Evolutionary conservation across 2,329 filamentous ascomycete genomes (phyloP).

Genomic region (Cladophialophora bantiana): DNA sequence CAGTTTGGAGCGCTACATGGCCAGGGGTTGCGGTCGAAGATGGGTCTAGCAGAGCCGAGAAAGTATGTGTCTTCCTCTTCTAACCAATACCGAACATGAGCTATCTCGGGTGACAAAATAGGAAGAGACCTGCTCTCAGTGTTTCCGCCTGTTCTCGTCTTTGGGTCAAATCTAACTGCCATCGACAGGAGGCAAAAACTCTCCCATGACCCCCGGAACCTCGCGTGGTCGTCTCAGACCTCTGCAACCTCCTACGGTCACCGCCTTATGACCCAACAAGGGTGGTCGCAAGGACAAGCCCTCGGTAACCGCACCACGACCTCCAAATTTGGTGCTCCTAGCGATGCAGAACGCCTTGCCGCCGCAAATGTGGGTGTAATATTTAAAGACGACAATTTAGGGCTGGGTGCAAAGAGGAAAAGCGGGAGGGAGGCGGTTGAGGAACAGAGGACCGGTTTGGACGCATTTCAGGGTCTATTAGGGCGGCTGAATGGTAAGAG

Average conservation of each 20-base stretch:
- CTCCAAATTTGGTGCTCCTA: conserved; percentile 57
- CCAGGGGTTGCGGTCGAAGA: conserved; percentile 4
- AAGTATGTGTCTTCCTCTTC: conserved; percentile 24
- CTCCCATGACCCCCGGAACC: conserved; percentile 93
- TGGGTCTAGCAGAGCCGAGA: conserved; percentile 36
- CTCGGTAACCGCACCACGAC: conserved; percentile 80
- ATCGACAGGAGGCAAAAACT: conserved; percentile 69
- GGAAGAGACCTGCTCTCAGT: background rate
- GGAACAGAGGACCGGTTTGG: conserved; percentile 79
- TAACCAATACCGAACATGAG: background rate
- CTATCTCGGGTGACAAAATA: background rate
- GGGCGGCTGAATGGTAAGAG: conserved; percentile 89
- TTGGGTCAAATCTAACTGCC: background rate
- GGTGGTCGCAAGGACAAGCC: conserved; percentile 85
- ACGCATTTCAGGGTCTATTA: conserved; percentile 83
- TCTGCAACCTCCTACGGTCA: conserved; percentile 84
- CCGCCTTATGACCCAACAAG: conserved; percentile 84
- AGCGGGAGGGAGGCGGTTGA: conserved; percentile 65
- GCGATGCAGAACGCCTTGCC: conserved; percentile 35
- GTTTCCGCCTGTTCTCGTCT: background rate
- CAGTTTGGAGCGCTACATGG: background rate
- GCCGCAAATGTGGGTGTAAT: conserved; percentile 36
- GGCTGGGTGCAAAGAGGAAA: conserved; percentile 76
- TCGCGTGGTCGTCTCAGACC: conserved; percentile 83
- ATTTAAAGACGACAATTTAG: conserved; percentile 89